Base-by-base conservation (phyloP, 2,329 filamentous ascomycete species). In the Aspergillus oerlinghausenensis region DNA sequence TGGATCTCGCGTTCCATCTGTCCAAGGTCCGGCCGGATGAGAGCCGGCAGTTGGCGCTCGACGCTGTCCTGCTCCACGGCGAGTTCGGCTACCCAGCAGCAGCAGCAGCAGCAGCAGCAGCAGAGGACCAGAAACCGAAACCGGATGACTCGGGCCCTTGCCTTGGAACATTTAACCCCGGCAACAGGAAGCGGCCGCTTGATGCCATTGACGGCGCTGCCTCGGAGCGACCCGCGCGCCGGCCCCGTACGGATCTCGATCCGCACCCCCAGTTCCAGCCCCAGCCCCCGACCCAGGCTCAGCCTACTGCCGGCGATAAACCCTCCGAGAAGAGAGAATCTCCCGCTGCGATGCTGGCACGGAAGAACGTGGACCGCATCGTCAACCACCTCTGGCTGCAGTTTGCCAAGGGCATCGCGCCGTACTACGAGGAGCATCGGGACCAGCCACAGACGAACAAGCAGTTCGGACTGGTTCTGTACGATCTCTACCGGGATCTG, bases 161-260 rank as follows among this genome's bases (percentile, higher is more conserved):
- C 49, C 52, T 21, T 32, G 25, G 23, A 28, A 51, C 10, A 21
- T 49, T 25, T 42, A 49, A 8, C 2, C 48, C 21, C 43, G 25
- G 21, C 21, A 2, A 23, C 38, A 49, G 52, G 10, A 64, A 64
- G 42, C 50, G 63, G 45, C 53, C 53, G 7, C 58, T 55, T n/a
- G 63, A 63, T 3, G 50, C 52, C 9, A 47, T 58, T 17, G 59
- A 38, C 14, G 32, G 11, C 32, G 14, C 14, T 10, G 23, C 29
- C n/a, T 38, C 42, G 19, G 60, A 61, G 43, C 62, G 58, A 7
- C 52, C 60, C 7, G 49, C 57, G 9, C 58, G 42, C 28, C 62
- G 60, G 49, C 57, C 57, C 8, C 57, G 60, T 25, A 26, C 50
- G 23, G 57, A 56, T 3, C 52, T 52, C 23, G 21, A 47, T 7